phyloP scores from a whole-genome alignment of 495 filamentous ascomycete species.

The Neurospora sp. region DNA sequence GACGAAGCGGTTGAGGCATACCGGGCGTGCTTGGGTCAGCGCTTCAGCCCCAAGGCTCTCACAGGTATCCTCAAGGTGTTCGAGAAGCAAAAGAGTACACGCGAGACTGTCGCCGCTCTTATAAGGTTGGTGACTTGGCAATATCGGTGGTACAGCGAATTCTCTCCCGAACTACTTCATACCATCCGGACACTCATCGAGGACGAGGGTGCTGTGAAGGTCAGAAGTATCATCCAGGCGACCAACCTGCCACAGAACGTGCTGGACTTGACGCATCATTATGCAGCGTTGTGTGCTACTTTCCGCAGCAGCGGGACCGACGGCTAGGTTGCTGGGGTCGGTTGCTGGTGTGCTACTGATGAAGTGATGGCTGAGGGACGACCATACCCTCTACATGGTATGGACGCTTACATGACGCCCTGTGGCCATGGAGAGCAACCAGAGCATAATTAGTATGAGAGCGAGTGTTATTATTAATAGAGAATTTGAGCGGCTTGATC shows the following conservation, averaged over 20 bases:
- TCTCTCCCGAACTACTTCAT: conserved; percentile 79
- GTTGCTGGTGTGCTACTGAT: not conserved
- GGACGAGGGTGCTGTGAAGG: conserved; percentile 94
- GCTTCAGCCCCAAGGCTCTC: conserved; percentile 86
- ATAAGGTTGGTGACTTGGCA: conserved; percentile 94
- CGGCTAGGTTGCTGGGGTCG: conserved; percentile 36
- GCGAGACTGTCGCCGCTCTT: conserved; percentile 65
- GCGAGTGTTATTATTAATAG: not conserved
- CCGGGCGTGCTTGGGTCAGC: conserved; percentile 64
- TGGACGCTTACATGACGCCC: not conserved
- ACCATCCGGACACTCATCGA: conserved; percentile 88
- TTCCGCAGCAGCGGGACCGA: conserved; percentile 94
- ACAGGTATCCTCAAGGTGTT: conserved; percentile 71
- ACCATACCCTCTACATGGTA: not conserved
- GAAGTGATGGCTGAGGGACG: not conserved
- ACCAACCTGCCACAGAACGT: conserved; percentile 88
- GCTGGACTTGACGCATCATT: conserved; percentile 90
- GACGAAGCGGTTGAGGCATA: conserved; percentile 92
- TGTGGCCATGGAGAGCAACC: not conserved
- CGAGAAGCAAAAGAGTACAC: conserved; percentile 58
- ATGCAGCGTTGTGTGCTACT: conserved; percentile 84
- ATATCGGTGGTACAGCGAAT: conserved; percentile 99
- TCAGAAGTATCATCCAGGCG: conserved; percentile 91
- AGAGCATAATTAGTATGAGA: not conserved
- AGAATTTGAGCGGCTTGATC: not conserved